Evolutionary conservation across 371 early-diverging fungal genomes (phyloP).

Genomic region (Blakeslea trispora): DNA sequence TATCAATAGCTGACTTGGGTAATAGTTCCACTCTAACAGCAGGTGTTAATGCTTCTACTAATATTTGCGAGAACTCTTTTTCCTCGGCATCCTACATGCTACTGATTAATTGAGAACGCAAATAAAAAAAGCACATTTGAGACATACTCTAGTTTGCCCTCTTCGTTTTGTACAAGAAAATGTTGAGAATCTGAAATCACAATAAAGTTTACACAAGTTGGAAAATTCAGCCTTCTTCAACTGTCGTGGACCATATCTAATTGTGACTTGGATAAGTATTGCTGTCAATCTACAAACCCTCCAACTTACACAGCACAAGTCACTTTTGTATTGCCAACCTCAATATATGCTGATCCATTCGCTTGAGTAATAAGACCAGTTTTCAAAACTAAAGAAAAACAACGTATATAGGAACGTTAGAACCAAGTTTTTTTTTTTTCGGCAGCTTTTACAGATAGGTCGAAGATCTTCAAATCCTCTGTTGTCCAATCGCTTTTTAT

Average conservation of each 20-base stretch:
- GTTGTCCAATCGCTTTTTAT: slow-evolving; percentile 54
- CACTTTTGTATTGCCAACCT: slow-evolving; percentile 83
- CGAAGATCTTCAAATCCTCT: slow-evolving; percentile 61
- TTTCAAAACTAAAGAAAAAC: slow-evolving; percentile 61
- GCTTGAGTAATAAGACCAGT: slow-evolving; percentile 86
- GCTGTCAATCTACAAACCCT: background rate
- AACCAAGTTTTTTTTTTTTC: no score
- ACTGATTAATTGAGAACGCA: no score
- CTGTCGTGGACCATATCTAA: slow-evolving; percentile 78
- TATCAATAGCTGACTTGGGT: slow-evolving; percentile 89
- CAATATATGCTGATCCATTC: slow-evolving; percentile 91
- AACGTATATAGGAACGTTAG: no score
- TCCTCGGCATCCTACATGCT: slow-evolving; percentile 73
- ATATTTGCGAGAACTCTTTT: slow-evolving; percentile 74
- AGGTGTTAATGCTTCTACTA: slow-evolving; percentile 84
- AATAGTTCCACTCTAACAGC: slow-evolving; percentile 81
- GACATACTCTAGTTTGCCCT: slow-evolving; percentile 53
- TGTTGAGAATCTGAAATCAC: slow-evolving; percentile 2
- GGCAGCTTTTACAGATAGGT: slow-evolving; percentile 58
- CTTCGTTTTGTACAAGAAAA: slow-evolving; percentile 60
- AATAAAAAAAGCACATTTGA: background rate
- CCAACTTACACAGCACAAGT: slow-evolving; percentile 85
- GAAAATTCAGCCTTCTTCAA: slow-evolving; percentile 57
- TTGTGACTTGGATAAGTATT: background rate
- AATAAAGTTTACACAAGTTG: slow-evolving; percentile 1